Conservation (phyloP, 345 rosid genomes). For the Salix caprea region DNA sequence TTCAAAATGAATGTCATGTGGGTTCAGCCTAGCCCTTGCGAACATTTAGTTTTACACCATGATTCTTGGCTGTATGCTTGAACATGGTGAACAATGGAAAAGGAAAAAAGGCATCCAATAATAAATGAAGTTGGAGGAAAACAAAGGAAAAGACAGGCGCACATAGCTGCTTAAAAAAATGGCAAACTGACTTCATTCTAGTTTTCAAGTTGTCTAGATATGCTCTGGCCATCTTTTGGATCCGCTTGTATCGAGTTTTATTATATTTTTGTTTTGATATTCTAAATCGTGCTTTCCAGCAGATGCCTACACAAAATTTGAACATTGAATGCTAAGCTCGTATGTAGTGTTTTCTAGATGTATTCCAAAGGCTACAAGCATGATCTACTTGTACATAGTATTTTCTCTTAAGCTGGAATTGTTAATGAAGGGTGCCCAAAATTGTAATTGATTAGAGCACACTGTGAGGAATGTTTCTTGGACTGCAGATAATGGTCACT, state of each 20-base stretch:
- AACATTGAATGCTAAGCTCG: background rate
- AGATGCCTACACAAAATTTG: background rate
- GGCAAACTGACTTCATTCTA: background rate
- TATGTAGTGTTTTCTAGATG: background rate
- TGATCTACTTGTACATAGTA: background rate
- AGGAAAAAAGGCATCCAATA: background rate
- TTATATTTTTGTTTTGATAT: background rate
- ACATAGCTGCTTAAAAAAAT: background rate
- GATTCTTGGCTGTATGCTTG: background rate
- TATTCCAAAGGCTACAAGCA: background rate
- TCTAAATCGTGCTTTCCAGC: background rate
- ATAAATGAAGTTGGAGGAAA: background rate
- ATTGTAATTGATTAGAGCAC: background rate
- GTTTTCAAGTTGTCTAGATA: background rate
- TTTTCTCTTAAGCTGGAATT: background rate
- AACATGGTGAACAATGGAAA: background rate
- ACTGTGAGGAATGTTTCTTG: background rate
- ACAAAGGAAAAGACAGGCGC: background rate
- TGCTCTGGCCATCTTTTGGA: background rate
- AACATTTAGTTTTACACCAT: background rate
- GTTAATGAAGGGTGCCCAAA: background rate
- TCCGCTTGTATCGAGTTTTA: background rate
- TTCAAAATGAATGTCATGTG: background rate
- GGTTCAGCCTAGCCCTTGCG: background rate
- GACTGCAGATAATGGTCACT: background rate